A percentile compares a stretch with the other conserved stretches of the same genome.
Evolutionary conservation across 192 early-diverging fungal genomes (phyloP).

Genomic region (Coemansia erecta): DNA sequence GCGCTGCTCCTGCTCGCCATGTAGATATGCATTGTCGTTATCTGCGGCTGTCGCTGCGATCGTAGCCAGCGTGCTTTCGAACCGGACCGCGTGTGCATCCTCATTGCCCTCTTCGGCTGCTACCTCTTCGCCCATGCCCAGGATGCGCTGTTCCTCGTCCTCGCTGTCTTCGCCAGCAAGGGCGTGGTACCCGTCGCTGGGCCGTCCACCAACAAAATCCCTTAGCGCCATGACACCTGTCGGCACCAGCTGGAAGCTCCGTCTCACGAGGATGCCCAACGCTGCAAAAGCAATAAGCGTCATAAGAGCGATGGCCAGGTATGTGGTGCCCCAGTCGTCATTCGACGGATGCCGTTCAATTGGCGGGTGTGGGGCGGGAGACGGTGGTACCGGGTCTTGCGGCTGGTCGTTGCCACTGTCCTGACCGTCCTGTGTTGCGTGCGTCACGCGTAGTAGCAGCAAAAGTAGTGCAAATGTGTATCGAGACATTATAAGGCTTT

Average conservation of each 20-base stretch:
- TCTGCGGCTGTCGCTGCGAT: too few relatives aligned
- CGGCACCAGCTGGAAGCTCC: slow-evolving; percentile 48
- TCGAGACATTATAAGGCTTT: background rate
- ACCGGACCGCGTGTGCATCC: too few relatives aligned
- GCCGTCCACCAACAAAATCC: slow-evolving; percentile 20
- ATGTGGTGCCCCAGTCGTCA: slow-evolving; percentile 50
- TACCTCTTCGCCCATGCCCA: background rate
- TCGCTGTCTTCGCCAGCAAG: slow-evolving; percentile 21
- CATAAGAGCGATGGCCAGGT: slow-evolving; percentile 44
- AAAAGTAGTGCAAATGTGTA: background rate
- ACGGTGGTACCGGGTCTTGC: background rate
- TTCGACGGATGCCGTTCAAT: slow-evolving; percentile 45
- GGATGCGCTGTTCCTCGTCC: background rate
- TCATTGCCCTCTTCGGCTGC: background rate
- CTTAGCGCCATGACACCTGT: slow-evolving; percentile 48
- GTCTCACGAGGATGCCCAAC: slow-evolving; percentile 31
- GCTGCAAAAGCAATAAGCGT: slow-evolving; percentile 32
- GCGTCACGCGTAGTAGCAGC: background rate
- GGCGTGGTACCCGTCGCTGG: slow-evolving; percentile 16
- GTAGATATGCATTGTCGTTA: too few relatives aligned
- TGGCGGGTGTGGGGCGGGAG: slow-evolving; percentile 18
- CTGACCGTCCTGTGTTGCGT: background rate
- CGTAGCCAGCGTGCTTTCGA: too few relatives aligned
- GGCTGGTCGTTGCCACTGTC: background rate
- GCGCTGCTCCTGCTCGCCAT: too few relatives aligned